Percentiles rank a stretch among this genome's conserved stretches.
phyloP scores from a whole-genome alignment of 1,139 yeast genomes.

The Yamadazyma mexicana region DNA sequence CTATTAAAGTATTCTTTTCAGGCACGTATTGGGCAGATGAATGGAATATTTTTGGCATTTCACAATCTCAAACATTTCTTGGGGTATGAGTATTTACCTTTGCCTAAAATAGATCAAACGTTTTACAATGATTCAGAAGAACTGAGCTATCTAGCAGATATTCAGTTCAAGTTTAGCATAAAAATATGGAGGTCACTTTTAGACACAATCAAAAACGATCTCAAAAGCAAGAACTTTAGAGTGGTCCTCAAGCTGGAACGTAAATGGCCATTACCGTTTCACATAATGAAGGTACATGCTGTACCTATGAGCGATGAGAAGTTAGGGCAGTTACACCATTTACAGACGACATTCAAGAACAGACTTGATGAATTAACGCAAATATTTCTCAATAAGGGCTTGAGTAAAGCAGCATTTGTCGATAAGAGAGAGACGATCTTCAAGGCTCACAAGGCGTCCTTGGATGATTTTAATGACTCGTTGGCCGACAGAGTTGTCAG shows the following conservation, averaged over 20 bases:
- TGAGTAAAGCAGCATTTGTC: neutral
- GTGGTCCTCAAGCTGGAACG: constrained; percentile 20
- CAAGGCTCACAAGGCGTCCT: constrained; percentile 2
- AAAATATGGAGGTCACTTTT: constrained; percentile 56
- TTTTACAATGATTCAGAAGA: constrained; percentile 22
- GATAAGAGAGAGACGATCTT: constrained; percentile 1
- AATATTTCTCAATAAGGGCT: neutral
- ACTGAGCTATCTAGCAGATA: constrained; percentile 60
- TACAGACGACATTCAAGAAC: constrained; percentile 20
- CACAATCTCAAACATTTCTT: constrained; percentile 80
- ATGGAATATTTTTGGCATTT: constrained; percentile 89
- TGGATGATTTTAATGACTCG: constrained; percentile 11
- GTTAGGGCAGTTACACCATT: neutral
- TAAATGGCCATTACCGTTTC: constrained; percentile 9
- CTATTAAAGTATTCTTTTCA: constrained; percentile 84
- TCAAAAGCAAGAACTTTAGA: constrained; percentile 26
- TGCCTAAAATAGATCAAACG: constrained; percentile 63
- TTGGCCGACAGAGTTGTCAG: constrained; percentile 7
- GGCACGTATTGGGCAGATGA: constrained; percentile 95
- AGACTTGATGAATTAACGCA: neutral
- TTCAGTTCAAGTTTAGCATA: constrained; percentile 68
- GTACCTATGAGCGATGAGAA: constrained; percentile 28
- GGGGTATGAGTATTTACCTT: constrained; percentile 87
- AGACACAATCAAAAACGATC: constrained; percentile 33
- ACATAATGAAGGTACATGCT: constrained; percentile 29